phyloP scores from a whole-genome alignment of 352 stramenopile species.

The Thraustochytrium striatum region DNA sequence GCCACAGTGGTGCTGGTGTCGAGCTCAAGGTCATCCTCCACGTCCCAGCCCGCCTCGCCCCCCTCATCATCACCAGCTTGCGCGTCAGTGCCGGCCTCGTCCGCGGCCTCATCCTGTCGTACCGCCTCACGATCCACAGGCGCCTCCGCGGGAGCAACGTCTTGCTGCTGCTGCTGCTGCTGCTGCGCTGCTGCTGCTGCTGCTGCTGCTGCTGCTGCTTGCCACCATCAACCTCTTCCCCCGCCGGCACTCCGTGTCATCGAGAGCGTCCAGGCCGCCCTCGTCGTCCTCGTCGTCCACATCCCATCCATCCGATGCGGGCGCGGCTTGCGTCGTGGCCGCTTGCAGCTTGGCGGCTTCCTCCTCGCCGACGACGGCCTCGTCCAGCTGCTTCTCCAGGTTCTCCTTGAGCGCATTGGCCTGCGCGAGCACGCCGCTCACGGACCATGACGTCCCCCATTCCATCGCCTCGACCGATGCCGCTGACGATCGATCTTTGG shows the following conservation, averaged over 20 bases:
- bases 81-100: not conserved
- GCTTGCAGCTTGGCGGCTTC: not conserved
- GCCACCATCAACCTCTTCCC: not conserved
- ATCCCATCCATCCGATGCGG: constrained; percentile 12
- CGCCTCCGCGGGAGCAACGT: not conserved
- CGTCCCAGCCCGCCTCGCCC: not conserved
- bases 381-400: constrained; percentile 47
- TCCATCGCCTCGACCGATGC: too few relatives aligned
- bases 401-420: constrained; percentile 36
- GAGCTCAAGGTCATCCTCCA: not conserved
- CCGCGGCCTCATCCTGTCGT: not conserved
- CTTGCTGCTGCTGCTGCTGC: not conserved
- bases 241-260: not conserved
- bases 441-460: constrained; percentile 16
- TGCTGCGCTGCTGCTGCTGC: not conserved
- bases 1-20: not conserved
- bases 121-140: not conserved
- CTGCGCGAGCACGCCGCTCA: constrained; percentile 27
- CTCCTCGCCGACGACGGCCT: constrained; percentile 21
- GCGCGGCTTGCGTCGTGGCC: not conserved
- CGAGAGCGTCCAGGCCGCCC: not conserved
- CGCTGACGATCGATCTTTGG: too few relatives aligned
- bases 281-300: constrained; percentile 13
- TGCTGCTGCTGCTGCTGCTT: not conserved
- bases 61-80: not conserved